Evolutionary conservation across 805 yeast genomes (phyloP).

Genomic region (Wickerhamomyces canadensis): DNA sequence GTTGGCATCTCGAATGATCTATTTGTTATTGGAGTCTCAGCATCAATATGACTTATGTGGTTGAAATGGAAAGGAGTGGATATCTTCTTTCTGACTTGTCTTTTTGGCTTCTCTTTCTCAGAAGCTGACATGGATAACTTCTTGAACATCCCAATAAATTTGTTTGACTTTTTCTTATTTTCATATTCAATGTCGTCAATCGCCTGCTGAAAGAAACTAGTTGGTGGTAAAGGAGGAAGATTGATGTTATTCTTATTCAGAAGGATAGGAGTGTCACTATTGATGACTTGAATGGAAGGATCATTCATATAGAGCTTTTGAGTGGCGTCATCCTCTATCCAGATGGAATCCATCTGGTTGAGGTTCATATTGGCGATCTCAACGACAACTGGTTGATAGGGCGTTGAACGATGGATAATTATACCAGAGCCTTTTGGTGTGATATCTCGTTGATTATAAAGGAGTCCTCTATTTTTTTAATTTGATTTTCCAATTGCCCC

Average conservation of each 20-base stretch:
- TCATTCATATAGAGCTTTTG: constrained; percentile 28
- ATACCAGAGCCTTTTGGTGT: too few relatives aligned
- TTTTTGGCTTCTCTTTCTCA: too few relatives aligned
- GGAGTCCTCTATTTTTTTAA: too few relatives aligned
- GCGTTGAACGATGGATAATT: too few relatives aligned
- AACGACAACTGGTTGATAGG: too few relatives aligned
- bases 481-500: too few relatives aligned
- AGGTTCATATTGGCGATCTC: background rate
- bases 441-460: too few relatives aligned
- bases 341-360: constrained; percentile 33
- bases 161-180: constrained; percentile 14
- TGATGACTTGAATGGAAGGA: constrained; percentile 27
- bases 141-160: constrained; percentile 27
- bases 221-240: constrained; percentile 30
- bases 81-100: constrained; percentile 14
- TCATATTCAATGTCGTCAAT: constrained; percentile 4
- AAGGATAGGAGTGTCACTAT: constrained; percentile 29
- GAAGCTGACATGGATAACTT: constrained; percentile 22
- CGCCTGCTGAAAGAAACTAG: constrained; percentile 14
- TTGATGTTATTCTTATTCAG: constrained; percentile 30
- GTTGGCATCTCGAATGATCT: constrained; percentile 11
- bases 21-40: constrained; percentile 16
- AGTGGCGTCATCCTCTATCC: constrained; percentile 36
- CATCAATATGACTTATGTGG: constrained; percentile 36
- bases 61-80: constrained; percentile 35